Percentiles rank a stretch among this genome's conserved stretches.
phyloP scores from a whole-genome alignment of 2,329 filamentous ascomycete species.

The Ceratocystiopsis sp. region DNA sequence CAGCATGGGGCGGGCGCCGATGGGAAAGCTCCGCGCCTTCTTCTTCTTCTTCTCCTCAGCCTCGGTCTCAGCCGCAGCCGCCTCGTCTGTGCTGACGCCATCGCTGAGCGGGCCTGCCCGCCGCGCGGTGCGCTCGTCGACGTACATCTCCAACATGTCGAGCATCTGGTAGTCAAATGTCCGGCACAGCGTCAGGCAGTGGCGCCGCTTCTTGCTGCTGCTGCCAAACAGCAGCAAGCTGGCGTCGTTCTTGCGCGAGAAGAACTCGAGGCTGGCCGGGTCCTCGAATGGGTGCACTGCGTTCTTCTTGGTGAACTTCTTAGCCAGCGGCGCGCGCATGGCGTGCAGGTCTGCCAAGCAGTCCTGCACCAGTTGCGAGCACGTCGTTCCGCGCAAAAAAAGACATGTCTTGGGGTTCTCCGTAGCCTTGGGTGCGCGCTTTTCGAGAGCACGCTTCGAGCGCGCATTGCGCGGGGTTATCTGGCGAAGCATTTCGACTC shows the following conservation, averaged over 20 bases:
- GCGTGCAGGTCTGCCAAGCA: slow-evolving; percentile 72
- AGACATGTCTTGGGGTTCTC: slow-evolving; percentile 86
- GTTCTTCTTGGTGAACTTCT: slow-evolving; percentile 97
- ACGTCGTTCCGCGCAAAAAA: slow-evolving; percentile 74
- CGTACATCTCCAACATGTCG: slow-evolving; percentile 84
- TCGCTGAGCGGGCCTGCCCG: slow-evolving; percentile 26
- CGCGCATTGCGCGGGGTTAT: slow-evolving; percentile 53
- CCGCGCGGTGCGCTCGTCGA: slow-evolving; percentile 58
- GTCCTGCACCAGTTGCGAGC: slow-evolving; percentile 67
- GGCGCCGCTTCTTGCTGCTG: slow-evolving; percentile 88
- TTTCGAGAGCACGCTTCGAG: slow-evolving; percentile 87
- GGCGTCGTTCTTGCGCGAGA: slow-evolving; percentile 90
- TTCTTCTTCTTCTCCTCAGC: too few relatives aligned
- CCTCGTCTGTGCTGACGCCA: slow-evolving; percentile 12
- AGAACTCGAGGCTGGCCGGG: slow-evolving; percentile 44
- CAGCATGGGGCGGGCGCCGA: slow-evolving; percentile 78
- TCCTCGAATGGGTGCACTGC: slow-evolving; percentile 78
- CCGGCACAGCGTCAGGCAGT: slow-evolving; percentile 67
- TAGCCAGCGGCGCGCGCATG: slow-evolving; percentile 66
- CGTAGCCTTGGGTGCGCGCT: slow-evolving; percentile 71
- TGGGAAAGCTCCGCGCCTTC: slow-evolving; percentile 38
- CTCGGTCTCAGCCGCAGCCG: slow-evolving; percentile 31
- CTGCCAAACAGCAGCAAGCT: slow-evolving; percentile 55
- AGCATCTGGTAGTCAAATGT: slow-evolving; percentile 76
- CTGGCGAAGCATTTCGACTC: slow-evolving; percentile 9